A percentile compares a stretch with the other conserved stretches of the same genome.
Evolutionary conservation across 2,329 filamentous ascomycete species (phyloP).

Genomic region (Nigrograna mackinnonii): DNA sequence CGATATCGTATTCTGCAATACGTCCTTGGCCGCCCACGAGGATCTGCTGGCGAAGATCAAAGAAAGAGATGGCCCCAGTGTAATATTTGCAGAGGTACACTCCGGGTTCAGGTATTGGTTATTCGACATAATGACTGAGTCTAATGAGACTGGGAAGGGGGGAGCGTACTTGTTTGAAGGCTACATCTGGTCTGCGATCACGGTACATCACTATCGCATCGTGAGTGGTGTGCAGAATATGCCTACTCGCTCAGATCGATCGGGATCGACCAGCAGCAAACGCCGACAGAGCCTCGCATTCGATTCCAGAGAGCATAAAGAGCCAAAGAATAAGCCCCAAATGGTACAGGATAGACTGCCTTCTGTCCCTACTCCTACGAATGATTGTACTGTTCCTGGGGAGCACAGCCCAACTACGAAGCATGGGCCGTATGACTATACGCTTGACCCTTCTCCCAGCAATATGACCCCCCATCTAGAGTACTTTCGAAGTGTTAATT

Average conservation of each 20-base stretch:
- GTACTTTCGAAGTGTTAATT: slow-evolving; percentile 71
- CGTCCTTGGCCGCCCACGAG: slow-evolving; percentile 9
- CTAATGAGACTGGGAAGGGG: slow-evolving; percentile 11
- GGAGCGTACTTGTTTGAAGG: slow-evolving; percentile 27
- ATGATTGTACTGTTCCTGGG: neutral
- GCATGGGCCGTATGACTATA: slow-evolving; percentile 5
- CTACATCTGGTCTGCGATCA: slow-evolving; percentile 28
- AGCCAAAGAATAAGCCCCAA: slow-evolving; percentile 47
- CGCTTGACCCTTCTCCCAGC: slow-evolving; percentile 9
- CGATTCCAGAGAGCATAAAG: slow-evolving; percentile 29
- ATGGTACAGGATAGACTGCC: slow-evolving; percentile 42
- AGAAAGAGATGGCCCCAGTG: slow-evolving; percentile 14
- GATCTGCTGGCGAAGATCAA: slow-evolving; percentile 19
- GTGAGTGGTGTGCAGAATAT: slow-evolving; percentile 27
- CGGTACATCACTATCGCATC: slow-evolving; percentile 24
- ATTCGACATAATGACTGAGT: slow-evolving; percentile 11
- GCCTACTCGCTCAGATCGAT: neutral
- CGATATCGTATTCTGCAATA: slow-evolving; percentile 16
- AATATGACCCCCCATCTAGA: slow-evolving; percentile 67
- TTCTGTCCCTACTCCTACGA: slow-evolving; percentile 4
- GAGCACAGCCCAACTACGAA: neutral
- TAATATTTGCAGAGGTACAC: slow-evolving; percentile 21
- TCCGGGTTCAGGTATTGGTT: slow-evolving; percentile 32
- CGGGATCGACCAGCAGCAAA: neutral
- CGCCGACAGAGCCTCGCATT: neutral